These are phyloP conservation scores for Cucurbita maxima DNA, from an alignment of 306 rosid genomes.

Conservation along the genomic window DNA sequence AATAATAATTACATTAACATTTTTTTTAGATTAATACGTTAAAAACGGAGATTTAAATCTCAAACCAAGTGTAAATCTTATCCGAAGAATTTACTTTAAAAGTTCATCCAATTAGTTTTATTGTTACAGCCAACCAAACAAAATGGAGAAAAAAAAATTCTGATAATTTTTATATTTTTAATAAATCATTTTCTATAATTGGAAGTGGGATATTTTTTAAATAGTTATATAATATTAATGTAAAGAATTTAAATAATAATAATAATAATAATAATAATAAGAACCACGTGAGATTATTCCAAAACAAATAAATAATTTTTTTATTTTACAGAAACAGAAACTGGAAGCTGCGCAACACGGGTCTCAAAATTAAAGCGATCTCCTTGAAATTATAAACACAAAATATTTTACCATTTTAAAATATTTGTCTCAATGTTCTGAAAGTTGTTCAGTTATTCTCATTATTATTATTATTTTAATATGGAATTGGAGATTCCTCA, in stretches of 20 bases:
- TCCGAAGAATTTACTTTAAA: too few species aligned
- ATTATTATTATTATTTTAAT: too few species aligned
- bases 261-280: too few species aligned
- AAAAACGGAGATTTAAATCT: too few species aligned
- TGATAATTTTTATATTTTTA: neutral
- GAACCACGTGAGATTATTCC: neutral
- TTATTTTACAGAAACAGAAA: neutral
- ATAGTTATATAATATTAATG: neutral
- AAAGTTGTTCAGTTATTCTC: neutral
- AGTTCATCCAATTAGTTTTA: too few species aligned
- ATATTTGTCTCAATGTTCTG: neutral
- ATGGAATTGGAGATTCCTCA: neutral
- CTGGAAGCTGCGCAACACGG: neutral
- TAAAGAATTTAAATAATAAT: neutral
- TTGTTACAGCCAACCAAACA: neutral
- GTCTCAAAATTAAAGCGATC: neutral
- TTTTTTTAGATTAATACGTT: too few species aligned
- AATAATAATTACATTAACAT: too few species aligned
- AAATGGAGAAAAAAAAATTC: too few species aligned
- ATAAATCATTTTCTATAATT: neutral
- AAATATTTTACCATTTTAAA: neutral
- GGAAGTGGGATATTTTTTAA: neutral
- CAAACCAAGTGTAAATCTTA: too few species aligned
- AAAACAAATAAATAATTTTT: neutral
- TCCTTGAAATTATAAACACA: neutral